Conservation (phyloP, 208 protist genomes). For the Naegleria fowleri region DNA sequence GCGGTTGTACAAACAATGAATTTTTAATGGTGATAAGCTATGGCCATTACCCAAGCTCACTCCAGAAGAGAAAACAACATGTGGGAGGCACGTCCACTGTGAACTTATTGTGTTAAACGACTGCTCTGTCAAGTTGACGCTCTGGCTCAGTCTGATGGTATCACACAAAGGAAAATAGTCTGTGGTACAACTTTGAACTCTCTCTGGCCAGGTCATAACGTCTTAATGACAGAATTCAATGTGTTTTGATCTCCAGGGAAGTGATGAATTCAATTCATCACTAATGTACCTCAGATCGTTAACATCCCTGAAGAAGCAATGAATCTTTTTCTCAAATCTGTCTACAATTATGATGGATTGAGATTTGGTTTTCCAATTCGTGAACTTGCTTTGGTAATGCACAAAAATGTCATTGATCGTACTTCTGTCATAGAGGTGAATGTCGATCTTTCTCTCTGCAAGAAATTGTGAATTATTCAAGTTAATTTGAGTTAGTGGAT, state of each 20-base stretch:
- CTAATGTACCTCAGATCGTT: not conserved
- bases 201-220: too few relatives aligned
- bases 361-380: not conserved
- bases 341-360: not conserved
- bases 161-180: too few relatives aligned
- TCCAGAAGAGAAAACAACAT: too few relatives aligned
- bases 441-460: not conserved
- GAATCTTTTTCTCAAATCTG: not conserved
- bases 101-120: too few relatives aligned
- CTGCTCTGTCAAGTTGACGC: too few relatives aligned
- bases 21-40: too few relatives aligned
- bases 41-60: too few relatives aligned
- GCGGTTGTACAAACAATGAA: too few relatives aligned
- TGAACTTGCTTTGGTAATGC: not conserved
- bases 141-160: too few relatives aligned
- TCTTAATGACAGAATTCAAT: not conserved
- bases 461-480: too few relatives aligned
- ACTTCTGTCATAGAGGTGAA: not conserved
- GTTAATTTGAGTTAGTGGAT: not conserved
- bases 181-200: too few relatives aligned
- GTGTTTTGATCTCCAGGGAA: not conserved
- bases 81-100: too few relatives aligned
- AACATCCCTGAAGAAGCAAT: not conserved
- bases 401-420: not conserved
- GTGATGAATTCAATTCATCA: not conserved